Evolutionary conservation across 371 early-diverging fungal genomes (phyloP).

Genomic region (Mucor lusitanicus): DNA sequence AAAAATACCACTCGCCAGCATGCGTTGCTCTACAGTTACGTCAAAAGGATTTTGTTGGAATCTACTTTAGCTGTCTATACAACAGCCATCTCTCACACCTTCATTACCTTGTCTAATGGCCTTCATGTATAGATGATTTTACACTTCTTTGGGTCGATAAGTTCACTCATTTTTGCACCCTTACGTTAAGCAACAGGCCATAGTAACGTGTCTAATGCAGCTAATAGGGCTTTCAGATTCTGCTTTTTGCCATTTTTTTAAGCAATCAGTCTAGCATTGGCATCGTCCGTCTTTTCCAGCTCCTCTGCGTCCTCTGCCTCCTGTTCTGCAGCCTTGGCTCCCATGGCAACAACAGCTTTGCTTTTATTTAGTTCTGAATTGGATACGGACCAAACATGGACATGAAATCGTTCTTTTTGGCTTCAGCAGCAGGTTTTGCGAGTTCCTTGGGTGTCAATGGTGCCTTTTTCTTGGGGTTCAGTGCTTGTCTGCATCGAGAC

Average conservation of each 20-base stretch:
- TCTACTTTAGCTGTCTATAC: too few relatives aligned
- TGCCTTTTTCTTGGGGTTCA: too few relatives aligned
- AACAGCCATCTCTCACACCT: background rate
- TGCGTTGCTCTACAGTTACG: slow-evolving; percentile 75
- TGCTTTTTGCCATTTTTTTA: slow-evolving; percentile 88
- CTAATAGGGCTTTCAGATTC: slow-evolving; percentile 87
- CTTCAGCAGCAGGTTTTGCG: too few relatives aligned
- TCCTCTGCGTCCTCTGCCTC: slow-evolving; percentile 81
- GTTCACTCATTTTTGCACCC: slow-evolving; percentile 75
- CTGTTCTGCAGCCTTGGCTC: slow-evolving; percentile 67
- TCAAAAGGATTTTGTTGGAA: slow-evolving; percentile 44
- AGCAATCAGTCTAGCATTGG: slow-evolving; percentile 76
- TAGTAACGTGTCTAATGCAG: slow-evolving; percentile 78
- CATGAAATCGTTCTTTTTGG: too few relatives aligned
- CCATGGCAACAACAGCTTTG: slow-evolving; percentile 69
- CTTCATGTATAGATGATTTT: slow-evolving; percentile 91
- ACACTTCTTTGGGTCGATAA: slow-evolving; percentile 84
- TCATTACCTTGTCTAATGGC: slow-evolving; percentile 93
- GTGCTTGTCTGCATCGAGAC: too few relatives aligned
- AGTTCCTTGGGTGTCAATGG: too few relatives aligned
- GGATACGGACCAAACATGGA: slow-evolving; percentile 8
- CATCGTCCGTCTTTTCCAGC: slow-evolving; percentile 73
- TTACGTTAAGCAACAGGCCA: slow-evolving; percentile 80
- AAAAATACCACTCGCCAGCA: too few relatives aligned
- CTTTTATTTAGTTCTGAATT: slow-evolving; percentile 38